Conservation (phyloP, 331 rosid genomes). For the Rhamnella rubrinervis region DNA sequence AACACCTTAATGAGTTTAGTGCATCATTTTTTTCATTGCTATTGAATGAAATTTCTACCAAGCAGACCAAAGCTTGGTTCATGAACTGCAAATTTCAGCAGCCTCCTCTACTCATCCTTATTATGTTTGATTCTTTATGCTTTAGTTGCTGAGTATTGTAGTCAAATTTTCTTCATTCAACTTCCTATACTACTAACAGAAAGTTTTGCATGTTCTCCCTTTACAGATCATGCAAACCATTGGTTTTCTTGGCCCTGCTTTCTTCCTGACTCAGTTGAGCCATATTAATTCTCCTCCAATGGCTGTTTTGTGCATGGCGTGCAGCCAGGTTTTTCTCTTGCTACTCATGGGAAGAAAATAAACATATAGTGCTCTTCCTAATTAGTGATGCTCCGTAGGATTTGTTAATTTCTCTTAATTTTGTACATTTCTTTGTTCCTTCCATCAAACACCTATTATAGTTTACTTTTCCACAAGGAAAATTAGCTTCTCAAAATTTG, state of each 20-base stretch:
- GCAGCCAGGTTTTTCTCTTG: constrained; percentile 80
- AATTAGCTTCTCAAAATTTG: too few species aligned
- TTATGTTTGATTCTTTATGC: background rate
- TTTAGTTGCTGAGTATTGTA: constrained; percentile 1
- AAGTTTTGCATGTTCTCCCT: constrained; percentile 17
- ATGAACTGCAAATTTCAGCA: background rate
- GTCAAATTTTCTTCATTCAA: background rate
- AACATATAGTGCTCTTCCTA: background rate
- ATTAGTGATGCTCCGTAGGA: constrained; percentile 7
- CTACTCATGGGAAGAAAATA: constrained; percentile 2
- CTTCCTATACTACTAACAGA: constrained; percentile 1
- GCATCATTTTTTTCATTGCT: background rate
- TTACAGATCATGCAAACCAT: constrained; percentile 91
- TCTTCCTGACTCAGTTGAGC: constrained; percentile 97
- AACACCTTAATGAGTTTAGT: background rate
- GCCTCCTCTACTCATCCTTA: background rate
- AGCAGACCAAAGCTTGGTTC: background rate
- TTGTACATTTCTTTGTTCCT: background rate
- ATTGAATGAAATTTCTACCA: background rate
- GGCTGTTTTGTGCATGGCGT: constrained; percentile 96
- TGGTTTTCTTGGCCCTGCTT: constrained; percentile 99
- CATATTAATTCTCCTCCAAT: constrained; percentile 80
- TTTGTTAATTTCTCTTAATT: background rate
- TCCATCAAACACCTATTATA: too few species aligned
- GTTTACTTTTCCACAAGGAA: too few species aligned